Conservation (phyloP, 768 basidiomycete genomes). For the Suillus subalutaceus region DNA sequence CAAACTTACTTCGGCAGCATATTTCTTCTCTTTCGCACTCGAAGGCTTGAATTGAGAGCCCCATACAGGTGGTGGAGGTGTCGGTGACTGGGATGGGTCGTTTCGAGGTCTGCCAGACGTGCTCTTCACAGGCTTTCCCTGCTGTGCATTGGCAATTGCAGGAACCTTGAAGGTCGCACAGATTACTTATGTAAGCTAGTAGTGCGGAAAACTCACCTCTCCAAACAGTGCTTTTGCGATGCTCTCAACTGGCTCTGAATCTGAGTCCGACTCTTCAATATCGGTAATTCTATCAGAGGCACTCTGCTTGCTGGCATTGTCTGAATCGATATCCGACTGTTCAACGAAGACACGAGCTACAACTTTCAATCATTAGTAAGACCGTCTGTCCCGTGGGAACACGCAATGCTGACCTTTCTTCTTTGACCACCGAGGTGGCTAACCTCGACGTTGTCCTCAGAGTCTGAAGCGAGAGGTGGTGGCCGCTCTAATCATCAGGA, state of each 20-base stretch:
- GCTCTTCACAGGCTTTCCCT: not conserved
- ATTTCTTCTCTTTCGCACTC: not conserved
- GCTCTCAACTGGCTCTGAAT: not conserved
- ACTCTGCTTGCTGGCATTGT: not conserved
- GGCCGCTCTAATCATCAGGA: not conserved
- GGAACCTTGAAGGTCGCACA: not conserved
- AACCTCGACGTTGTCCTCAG: not conserved
- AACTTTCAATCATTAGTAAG: not conserved
- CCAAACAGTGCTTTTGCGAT: not conserved
- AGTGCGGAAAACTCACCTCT: not conserved
- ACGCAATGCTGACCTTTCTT: not conserved
- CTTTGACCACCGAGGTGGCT: not conserved
- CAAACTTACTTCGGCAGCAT: not conserved
- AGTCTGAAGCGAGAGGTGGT: not conserved
- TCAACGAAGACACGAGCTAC: not conserved
- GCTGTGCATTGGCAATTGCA: not conserved
- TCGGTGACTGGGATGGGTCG: not conserved
- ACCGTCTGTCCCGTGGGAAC: not conserved
- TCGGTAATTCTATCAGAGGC: not conserved
- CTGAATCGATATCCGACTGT: not conserved
- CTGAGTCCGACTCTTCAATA: not conserved
- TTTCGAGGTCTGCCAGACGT: not conserved
- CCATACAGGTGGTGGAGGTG: conserved; percentile 1
- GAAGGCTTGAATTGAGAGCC: not conserved
- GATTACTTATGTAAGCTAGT: not conserved